Base-by-base conservation (phyloP, 1,284 basidiomycete species). In the Marasmius oreades region DNA sequence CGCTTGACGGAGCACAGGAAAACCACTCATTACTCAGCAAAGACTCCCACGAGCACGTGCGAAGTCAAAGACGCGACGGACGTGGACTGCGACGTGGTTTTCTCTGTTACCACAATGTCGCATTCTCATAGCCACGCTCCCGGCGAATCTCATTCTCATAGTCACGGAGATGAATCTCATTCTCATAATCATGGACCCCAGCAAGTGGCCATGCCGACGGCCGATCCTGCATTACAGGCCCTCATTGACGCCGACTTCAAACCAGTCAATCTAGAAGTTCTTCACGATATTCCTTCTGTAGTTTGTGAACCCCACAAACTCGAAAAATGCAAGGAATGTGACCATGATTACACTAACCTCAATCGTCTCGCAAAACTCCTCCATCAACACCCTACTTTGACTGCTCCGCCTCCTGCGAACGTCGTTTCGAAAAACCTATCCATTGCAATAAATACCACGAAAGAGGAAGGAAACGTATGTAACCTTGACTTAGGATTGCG, bases 401-500 rank as follows among this genome's bases (percentile, higher is more conserved):
- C 85, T 37, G 90, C 91, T 63, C 93, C 93, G 7, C 92, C 92
- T 2, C 93, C 93, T 2, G 84, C 89, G 2, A 85, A 87, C 45
- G 81, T 93, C 56, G 76, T 91, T 37, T 84, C 85, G 42, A 86
- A 88, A 67, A 86, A 89, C 59, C 77, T 95, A 14, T 82, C 88
- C 0, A 80, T 85, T 59, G 81, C 85, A 20, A 82, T 96, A 59
- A 88, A 81, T 26, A 76, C 78, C 48, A 86, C 87, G 20, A 97
- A 96, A 69, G 94, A 96, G 53, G 90, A 94, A 60, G 94, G 94
- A 59, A 97, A 97, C 69, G 91, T 92, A 67, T 55, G 80, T 67
- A 31, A 45, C 26, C 22, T 51, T 44, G 23, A 24, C 36, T 39
- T n/a, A 55, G 34, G 36, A 47, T 60, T 28, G 14, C 42, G n/a